Percentiles rank a stretch among this genome's conserved stretches.
phyloP scores from a whole-genome alignment of 1,139 yeast genomes.

The Yamadazyma blattariae region DNA sequence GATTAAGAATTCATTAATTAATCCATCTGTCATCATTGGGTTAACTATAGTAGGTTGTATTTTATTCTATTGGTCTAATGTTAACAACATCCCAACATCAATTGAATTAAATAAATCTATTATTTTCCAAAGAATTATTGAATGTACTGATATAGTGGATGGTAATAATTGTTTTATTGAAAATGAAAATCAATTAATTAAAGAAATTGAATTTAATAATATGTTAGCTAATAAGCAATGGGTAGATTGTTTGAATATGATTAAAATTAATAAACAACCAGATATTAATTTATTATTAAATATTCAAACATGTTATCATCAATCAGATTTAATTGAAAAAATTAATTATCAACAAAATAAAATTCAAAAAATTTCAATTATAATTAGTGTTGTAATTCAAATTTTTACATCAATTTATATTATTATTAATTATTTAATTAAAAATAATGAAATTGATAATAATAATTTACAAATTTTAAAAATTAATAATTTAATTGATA shows the following conservation, averaged over 20 bases:
- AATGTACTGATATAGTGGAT: conserved; percentile 19
- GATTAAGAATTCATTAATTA: not conserved
- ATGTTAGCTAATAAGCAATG: conserved; percentile 7
- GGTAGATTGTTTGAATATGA: conserved; percentile 9
- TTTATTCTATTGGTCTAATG: conserved; percentile 3
- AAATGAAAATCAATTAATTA: conserved; percentile 5
- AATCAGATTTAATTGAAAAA: conserved; percentile 17
- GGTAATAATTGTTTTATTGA: conserved; percentile 13
- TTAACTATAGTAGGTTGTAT: not conserved
- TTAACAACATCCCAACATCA: not conserved
- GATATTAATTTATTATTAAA: conserved; percentile 21
- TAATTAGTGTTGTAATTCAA: conserved; percentile 15
- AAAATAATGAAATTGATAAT: conserved; percentile 3
- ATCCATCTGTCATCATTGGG: conserved; percentile 2
- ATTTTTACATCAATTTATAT: conserved; percentile 13
- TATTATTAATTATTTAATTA: conserved; percentile 6
- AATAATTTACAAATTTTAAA: not conserved
- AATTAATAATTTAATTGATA: not conserved
- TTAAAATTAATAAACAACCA: conserved; percentile 7
- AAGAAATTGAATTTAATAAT: conserved; percentile 6
- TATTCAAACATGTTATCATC: conserved; percentile 23
- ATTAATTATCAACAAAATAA: conserved; percentile 4
- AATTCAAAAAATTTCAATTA: conserved; percentile 10
- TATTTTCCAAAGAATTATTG: conserved; percentile 10
- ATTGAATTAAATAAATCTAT: conserved; percentile 5